Base-by-base conservation (phyloP, 495 filamentous ascomycete genomes). In the Tuber calosporum region DNA sequence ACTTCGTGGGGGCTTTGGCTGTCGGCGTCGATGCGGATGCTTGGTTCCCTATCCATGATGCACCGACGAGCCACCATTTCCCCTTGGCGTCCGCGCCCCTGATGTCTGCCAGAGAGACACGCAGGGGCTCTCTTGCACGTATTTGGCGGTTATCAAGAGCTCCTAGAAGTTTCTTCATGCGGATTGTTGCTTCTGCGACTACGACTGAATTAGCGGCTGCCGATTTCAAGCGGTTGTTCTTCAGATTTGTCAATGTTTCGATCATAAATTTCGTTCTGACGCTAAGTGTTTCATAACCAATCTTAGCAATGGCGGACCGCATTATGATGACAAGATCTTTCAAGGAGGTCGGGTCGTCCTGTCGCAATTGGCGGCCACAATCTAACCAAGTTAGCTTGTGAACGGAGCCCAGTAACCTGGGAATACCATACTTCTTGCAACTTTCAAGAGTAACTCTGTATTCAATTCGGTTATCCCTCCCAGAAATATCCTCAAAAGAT, bases 211-310 rank as follows among this genome's bases (percentile, higher is more conserved):
- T 86, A 22, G 85, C 86, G 22, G 84, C 85, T 15, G 88, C 89
- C 37, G 90, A 87, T 84, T 94, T 97, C 79, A 94, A 84, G 68
- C 90, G 90, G 83, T 97, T 97, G 86, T 97, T 96, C 82, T 96
- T 97, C 40, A 98, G 85, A 79, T 95, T 90, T 74, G 92, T 93
- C 81, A 99, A 95, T 2, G 91, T 94, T 75, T 98, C 95, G 68
- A 99, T 93, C 96, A 98, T 98, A 83, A 97, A 98, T 75, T 91
- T 96, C 1, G 94, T 97, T 68, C 95, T 89, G 17, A 96, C 91
- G 20, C 93, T 94, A 26, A 97, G 85, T 66, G 87, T 89, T 26
- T 85, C 84, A 37, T 68, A 40, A 81, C 92, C 89, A 42, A 85
- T 84, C 69, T 87, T 88, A 9, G 87, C 83, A 19, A 93, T 86